Evolutionary conservation across 352 stramenopile species (phyloP).

Genomic region (Albugo candida): DNA sequence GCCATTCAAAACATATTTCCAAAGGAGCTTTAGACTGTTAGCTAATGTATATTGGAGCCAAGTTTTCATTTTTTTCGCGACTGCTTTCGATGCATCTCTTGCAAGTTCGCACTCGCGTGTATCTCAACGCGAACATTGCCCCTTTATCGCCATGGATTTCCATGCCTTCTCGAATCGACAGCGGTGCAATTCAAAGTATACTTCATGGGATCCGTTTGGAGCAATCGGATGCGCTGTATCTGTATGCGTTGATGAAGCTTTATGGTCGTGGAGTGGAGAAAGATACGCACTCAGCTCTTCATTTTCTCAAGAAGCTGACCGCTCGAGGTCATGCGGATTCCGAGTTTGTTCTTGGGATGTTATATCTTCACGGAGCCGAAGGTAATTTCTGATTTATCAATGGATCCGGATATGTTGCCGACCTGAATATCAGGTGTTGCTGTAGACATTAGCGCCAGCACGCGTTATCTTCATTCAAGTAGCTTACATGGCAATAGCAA

Average conservation of each 20-base stretch:
- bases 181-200: too few species aligned
- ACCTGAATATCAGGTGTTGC: background rate
- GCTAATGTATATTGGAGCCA: too few species aligned
- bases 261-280: conserved; percentile 24
- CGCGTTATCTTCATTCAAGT: background rate
- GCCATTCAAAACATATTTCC: too few species aligned
- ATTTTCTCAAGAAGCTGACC: conserved; percentile 13
- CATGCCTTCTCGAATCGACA: too few species aligned
- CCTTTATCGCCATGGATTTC: too few species aligned
- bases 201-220: conserved; percentile 3
- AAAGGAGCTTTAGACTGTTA: too few species aligned
- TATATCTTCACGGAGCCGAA: conserved; percentile 14
- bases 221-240: conserved; percentile 21
- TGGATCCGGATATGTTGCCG: too few species aligned
- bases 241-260: conserved; percentile 26
- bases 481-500: background rate
- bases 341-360: conserved; percentile 23
- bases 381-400: background rate
- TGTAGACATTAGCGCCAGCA: background rate
- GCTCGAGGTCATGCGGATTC: conserved; percentile 16
- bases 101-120: too few species aligned
- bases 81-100: too few species aligned
- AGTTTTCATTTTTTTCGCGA: too few species aligned
- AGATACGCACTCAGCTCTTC: conserved; percentile 13
- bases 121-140: too few species aligned